Evolutionary conservation across 352 stramenopile species (phyloP).

Genomic region (Peronospora destructor): DNA sequence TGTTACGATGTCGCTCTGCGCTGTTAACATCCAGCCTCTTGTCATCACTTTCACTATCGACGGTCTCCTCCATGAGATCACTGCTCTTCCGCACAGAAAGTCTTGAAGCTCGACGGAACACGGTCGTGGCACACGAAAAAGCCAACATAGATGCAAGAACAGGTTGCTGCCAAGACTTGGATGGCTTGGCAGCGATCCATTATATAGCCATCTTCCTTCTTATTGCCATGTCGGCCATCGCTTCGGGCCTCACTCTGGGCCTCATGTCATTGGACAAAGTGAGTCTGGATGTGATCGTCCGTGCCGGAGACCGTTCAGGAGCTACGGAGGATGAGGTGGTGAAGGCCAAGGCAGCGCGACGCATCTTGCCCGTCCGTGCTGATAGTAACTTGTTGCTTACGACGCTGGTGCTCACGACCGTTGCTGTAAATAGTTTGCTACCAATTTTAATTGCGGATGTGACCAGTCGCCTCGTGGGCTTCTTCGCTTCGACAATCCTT

Average conservation of each 20-base stretch:
- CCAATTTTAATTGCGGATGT: conserved; percentile 95
- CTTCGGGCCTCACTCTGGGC: conserved; percentile 93
- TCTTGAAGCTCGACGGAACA: conserved; percentile 14
- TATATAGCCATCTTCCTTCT: conserved; percentile 51
- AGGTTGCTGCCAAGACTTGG: not conserved
- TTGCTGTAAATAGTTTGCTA: conserved; percentile 94
- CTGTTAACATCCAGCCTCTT: conserved; percentile 2
- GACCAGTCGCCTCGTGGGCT: conserved; percentile 82
- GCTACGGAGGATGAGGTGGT: conserved; percentile 50
- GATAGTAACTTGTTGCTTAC: conserved; percentile 96
- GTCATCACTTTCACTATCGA: not conserved
- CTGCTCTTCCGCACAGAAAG: conserved; percentile 17
- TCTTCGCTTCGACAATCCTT: conserved; percentile 90
- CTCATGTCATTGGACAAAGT: conserved; percentile 96
- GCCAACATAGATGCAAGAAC: not conserved
- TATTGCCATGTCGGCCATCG: conserved; percentile 87
- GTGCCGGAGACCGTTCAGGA: conserved; percentile 69
- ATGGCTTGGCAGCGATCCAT: conserved; percentile 31
- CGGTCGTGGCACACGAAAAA: conserved; percentile 3
- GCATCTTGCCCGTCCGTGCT: conserved; percentile 83
- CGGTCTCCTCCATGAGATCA: conserved; percentile 14
- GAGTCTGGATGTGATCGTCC: conserved; percentile 93
- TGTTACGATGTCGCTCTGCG: conserved; percentile 8
- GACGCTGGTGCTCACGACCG: conserved; percentile 96
- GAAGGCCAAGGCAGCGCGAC: conserved; percentile 50